Conservation (phyloP, 257 asterid genomes). For the Solanum piurae region DNA sequence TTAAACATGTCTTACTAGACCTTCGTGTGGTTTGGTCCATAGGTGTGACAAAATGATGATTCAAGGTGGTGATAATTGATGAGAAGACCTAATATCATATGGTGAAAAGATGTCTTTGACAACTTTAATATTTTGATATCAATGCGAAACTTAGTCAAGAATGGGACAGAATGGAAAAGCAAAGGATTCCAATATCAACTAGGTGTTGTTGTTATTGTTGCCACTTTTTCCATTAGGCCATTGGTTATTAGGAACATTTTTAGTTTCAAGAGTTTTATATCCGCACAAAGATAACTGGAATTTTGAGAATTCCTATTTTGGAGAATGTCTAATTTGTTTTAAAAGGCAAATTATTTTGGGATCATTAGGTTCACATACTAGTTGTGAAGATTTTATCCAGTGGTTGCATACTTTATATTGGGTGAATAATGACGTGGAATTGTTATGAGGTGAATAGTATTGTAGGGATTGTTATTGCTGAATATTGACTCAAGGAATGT, state of each 20-base stretch:
- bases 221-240: background rate
- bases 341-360: background rate
- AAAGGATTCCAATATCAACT: background rate
- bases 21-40: background rate
- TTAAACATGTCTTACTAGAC: background rate
- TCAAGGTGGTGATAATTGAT: background rate
- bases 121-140: background rate
- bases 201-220: background rate
- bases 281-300: background rate
- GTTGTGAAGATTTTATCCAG: background rate
- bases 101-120: background rate
- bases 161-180: background rate
- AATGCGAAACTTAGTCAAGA: background rate
- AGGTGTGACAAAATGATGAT: background rate
- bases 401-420: background rate
- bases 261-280: background rate
- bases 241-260: background rate
- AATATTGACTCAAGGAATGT: background rate
- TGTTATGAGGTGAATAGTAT: background rate
- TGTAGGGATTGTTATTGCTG: background rate
- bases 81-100: background rate
- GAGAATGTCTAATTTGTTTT: background rate
- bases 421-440: background rate
- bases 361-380: background rate
- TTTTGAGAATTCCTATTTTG: background rate